These are phyloP conservation scores for Stephania cephalantha DNA, from an alignment of 164 flowering plant species.

Conservation along the genomic window DNA sequence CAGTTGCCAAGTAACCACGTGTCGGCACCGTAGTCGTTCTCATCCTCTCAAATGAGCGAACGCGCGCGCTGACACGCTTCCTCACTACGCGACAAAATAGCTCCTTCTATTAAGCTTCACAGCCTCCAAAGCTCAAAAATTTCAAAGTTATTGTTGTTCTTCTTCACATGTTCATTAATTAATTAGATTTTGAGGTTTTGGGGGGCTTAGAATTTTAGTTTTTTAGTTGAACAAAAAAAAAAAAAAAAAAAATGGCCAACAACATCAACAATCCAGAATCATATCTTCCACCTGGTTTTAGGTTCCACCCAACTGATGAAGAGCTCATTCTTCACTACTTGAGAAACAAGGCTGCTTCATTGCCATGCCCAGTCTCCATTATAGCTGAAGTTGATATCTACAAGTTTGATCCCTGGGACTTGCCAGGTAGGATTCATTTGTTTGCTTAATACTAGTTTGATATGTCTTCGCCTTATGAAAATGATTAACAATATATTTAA, in stretches of 20 bases:
- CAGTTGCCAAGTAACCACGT: neutral
- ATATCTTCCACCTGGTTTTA: neutral
- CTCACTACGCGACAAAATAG: neutral
- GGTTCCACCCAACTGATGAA: conserved; percentile 1
- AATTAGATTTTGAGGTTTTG: too few species aligned
- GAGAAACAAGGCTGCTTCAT: neutral
- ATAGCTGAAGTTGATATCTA: conserved; percentile 4
- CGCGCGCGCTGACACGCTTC: neutral
- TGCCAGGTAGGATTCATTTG: neutral
- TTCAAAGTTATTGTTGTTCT: neutral
- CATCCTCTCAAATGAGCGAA: neutral
- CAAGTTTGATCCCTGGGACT: conserved; percentile 1
- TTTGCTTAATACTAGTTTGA: too few species aligned
- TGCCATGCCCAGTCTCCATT: neutral
- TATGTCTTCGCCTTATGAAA: too few species aligned
- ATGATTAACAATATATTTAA: too few species aligned
- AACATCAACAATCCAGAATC: neutral
- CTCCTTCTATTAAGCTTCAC: neutral
- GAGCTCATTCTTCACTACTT: neutral
- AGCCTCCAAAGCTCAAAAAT: neutral
- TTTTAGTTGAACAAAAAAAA: too few species aligned
- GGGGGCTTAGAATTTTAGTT: too few species aligned
- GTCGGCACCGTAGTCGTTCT: neutral
- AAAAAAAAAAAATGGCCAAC: too few species aligned
- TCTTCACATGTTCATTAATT: too few species aligned